Conservation (phyloP, 495 filamentous ascomycete genomes). For the Aspergillus ostianus region DNA sequence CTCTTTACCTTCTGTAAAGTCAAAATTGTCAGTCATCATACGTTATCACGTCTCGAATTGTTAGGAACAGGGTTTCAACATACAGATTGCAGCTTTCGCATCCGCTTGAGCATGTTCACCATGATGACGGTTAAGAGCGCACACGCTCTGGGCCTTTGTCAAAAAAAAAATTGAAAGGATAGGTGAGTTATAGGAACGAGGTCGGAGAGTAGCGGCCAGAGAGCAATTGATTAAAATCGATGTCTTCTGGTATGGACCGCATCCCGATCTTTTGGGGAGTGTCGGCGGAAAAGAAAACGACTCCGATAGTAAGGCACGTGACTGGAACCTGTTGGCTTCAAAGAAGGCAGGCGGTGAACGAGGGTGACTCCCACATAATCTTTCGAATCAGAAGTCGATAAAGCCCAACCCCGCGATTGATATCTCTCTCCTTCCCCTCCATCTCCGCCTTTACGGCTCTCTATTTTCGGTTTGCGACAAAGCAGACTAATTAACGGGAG, state of each 20-base stretch:
- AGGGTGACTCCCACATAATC: constrained; percentile 21
- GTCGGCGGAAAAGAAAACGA: constrained; percentile 21
- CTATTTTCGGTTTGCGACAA: constrained; percentile 25
- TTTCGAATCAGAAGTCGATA: constrained; percentile 18
- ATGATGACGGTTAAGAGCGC: constrained; percentile 46
- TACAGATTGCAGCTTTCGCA: constrained; percentile 75
- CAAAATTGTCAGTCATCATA: constrained; percentile 5
- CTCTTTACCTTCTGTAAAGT: constrained; percentile 33
- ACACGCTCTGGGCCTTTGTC: constrained; percentile 4
- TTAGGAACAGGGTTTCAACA: constrained; percentile 32
- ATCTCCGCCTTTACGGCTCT: constrained; percentile 23
- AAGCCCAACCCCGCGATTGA: constrained; percentile 31
- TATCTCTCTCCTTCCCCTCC: constrained; percentile 7
- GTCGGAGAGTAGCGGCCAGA: background rate
- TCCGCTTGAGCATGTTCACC: constrained; percentile 76
- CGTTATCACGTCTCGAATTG: constrained; percentile 1
- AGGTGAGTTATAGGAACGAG: background rate
- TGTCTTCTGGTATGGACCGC: constrained; percentile 9
- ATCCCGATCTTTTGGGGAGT: constrained; percentile 14
- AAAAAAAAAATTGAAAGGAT: background rate
- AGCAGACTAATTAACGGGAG: constrained; percentile 24
- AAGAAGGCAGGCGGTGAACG: constrained; percentile 20
- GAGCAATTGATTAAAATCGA: constrained; percentile 1
- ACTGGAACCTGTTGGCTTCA: background rate
- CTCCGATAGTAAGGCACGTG: constrained; percentile 18